Base-by-base conservation (phyloP, 805 yeast genomes). In the Ogataea zsoltii region DNA sequence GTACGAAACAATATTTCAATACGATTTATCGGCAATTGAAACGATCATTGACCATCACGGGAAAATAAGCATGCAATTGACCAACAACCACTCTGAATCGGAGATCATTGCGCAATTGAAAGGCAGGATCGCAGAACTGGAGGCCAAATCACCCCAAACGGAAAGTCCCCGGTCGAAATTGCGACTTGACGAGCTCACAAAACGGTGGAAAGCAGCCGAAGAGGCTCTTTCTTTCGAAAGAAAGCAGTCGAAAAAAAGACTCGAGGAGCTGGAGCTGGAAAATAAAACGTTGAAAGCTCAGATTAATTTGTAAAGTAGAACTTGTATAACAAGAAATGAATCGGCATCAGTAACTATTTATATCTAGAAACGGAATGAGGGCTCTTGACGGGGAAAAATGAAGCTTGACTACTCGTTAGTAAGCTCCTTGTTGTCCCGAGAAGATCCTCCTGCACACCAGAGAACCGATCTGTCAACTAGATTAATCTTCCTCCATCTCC, bases 151-250 rank as follows among this genome's bases (percentile, higher is more conserved):
- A 13, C 12, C 15, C 7, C 6, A 17, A 4, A 9, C 35, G 2
- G 41, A 18, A 21, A 46, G 57, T 35, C 75, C 76, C 14, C 64
- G 76, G 38, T 39, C 50, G 7, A 56, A 54, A 33, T 54, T 81
- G 37, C 69, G 89, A 44, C 67, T 84, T 13, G 82, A 79, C 18
- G 89, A 83, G 52, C 61, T 86, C 34, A 78, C 79, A 33, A 77
- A 71, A 50, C 71, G 83, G 55, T 83, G 88, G 84, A 80, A 82
- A 55, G 72, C 81, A 5, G 91, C 86, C 50, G 69, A 89, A 49
- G 94, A 85, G 60, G 77, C 85, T 15, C 65, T 90, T 25, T 76
- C 77, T 16, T 70, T 80, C 44, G 91, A 85, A 53, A 71, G 73
- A 42, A 72, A 72, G 30, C 82, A 83, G 30, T 79, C 85, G 2